A percentile compares a stretch with the other conserved stretches of the same genome.
Evolutionary conservation across 2,329 filamentous ascomycete species (phyloP).

Genomic region (Pestalotiopsis sp.): DNA sequence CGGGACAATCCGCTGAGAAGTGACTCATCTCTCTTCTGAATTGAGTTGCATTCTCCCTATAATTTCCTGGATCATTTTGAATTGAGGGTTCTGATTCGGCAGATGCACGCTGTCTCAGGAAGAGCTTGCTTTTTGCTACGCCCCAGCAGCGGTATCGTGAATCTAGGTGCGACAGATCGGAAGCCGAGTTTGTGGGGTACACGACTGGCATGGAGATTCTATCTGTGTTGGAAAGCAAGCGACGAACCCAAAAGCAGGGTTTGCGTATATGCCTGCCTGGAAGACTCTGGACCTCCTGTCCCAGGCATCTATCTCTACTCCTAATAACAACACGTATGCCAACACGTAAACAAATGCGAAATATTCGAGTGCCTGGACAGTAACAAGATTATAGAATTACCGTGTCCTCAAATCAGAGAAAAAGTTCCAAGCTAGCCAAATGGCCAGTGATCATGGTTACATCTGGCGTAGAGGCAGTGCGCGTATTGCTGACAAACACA

Average conservation of each 20-base stretch:
- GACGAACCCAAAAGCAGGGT: not conserved
- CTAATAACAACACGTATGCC: not conserved
- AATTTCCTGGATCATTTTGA: not conserved
- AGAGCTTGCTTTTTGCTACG: not conserved
- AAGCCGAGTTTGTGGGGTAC: not conserved
- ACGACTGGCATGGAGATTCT: not conserved
- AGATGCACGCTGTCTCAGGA: not conserved
- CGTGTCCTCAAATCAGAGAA: not conserved
- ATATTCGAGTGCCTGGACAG: not conserved
- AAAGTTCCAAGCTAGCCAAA: not conserved
- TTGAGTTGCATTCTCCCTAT: not conserved
- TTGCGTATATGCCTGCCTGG: constrained; percentile 1
- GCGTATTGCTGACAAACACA: not conserved
- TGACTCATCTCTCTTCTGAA: constrained; percentile 4
- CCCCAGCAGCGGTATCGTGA: not conserved
- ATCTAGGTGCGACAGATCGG: not conserved
- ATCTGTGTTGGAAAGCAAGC: not conserved
- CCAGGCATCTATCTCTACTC: not conserved
- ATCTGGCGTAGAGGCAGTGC: not conserved
- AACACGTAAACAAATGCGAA: not conserved
- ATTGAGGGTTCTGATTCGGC: not conserved
- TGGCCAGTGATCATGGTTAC: not conserved
- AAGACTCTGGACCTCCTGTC: not conserved
- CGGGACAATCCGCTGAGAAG: not conserved
- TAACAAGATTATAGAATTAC: not conserved